Base-by-base conservation (phyloP, 2,329 filamentous ascomycete genomes). In the Alternaria sp. region DNA sequence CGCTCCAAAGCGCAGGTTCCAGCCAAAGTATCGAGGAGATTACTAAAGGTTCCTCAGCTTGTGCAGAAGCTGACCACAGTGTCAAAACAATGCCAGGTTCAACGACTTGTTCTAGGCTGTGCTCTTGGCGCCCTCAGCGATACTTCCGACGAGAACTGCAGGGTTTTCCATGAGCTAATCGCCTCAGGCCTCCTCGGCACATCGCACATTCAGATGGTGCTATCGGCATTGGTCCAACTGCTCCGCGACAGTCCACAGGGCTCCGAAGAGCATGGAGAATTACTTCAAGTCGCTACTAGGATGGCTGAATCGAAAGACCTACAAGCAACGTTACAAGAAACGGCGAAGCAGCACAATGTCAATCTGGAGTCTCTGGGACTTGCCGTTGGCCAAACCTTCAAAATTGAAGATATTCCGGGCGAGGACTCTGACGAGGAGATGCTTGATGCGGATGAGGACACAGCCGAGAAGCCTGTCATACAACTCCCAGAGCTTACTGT, bases 81-180 rank as follows among this genome's bases (percentile, higher is more conserved):
- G 66, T 87, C 88, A 7, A 83, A 85, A 67, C 86, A 90, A 70
- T 90, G 89, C 67, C 85, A 88, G 13, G 86, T 92, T 13, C 90
- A 92, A 68, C 91, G 89, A 73, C 82, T 95, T 40, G 87, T 90
- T 36, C 89, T 91, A 70, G 91, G 91, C 3, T 83, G 92, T n/a
- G 90, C 89, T 63, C 81, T 85, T 91, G 52, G 66, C 65, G 71
- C 69, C 10, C 66, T 79, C 11, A 63, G 74, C 36, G 66, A 51
- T 26, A 57, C 57, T 26, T 67, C 70, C 1, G 67, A 70, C 10
- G 73, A 74, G 45, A 68, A 66, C n/a, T 63, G 64, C 13, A 36
- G 50, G 1, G 81, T 87, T 3, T 86, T 93, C 63, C 87, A 89
- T 69, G 84, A 86, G 3, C 85, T 92, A 13, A 79, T 93, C 17